Evolutionary conservation across 257 asterid genomes (phyloP), one percentile per base, ranked within the genome.

Genomic region (Lycium ferocissimum): DNA sequence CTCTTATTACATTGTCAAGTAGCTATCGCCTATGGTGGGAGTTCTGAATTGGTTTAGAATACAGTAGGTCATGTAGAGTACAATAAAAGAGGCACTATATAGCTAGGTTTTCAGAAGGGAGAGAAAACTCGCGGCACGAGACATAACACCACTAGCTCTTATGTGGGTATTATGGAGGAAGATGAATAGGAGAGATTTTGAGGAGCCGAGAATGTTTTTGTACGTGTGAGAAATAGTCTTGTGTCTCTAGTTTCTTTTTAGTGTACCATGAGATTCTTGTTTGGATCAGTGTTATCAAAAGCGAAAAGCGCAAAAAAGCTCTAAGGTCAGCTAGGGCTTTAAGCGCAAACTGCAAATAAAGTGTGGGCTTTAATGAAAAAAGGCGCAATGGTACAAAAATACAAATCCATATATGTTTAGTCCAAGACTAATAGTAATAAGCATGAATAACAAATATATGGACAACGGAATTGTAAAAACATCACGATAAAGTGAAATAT

Each of bases 81-180:
- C 18, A 43, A n/a, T 18, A 43, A 43, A 43, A 72, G 33, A 40
- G 79, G 2, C 54, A 72, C 14, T 9, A 45, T n/a, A 22, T 72
- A 43, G 35, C 35, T 45, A 5, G 79, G 2, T 45, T 71, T 71
- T 20, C 38, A 33, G 2, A 45, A 72, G 58, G 2, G 18, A 72
- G 18, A 43, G 56, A 70, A 70, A 15, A 72, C 57, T n/a, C 57
- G 2, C 12, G 18, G 58, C 37, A n/a, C 56, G 49, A 72, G 38
- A n/a, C 8, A 47, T 12, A 4, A 35, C 58, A 35, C 17, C 80
- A 9, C 80, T 72, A 45, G 80, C 57, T 43, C 80, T 47, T 72
- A n/a, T 47, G 18, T 72, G 80, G 57, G 35, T 72, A 72, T n/a
- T 72, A 45, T 45, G 58, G 33, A 72, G 38, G 58, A 45, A 72